Base-by-base conservation (phyloP, 768 basidiomycete species). In the Naematelia encephala region DNA sequence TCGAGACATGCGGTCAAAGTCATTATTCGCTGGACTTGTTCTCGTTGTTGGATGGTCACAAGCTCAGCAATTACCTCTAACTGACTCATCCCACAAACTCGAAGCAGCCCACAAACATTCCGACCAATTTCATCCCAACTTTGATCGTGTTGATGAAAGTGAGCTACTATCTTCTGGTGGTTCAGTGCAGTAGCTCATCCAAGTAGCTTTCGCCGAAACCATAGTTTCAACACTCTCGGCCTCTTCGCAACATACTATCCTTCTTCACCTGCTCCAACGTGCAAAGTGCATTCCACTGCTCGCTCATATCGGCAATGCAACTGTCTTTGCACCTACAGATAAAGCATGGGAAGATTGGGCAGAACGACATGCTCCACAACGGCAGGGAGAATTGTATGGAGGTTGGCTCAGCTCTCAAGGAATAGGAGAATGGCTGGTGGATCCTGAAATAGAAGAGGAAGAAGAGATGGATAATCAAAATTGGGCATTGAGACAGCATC, bases 321-420 rank as follows among this genome's bases (percentile, higher is more conserved):
- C 96, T 25, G 76, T 99, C 48, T 98, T 97, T 70, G 96, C 96
- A 1, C 96, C 96, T 1, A 96, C 90, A 19, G 93, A 99, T 78
- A 86, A 90, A 59, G 96, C 96, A 1, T 77, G 75, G 75, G 59
- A 63, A 19, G 49, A 59, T 5, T 77, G 75, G 75, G 70, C 67
- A 11, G 62, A 63, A 12, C 42, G 51, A 23, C 55, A 70, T 57
- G 50, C 30, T 19, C 65, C 67, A 13, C 54, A 51, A n/a, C 4
- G 26, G 42, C 2, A 5, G 10, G 23, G 23, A 13, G 29, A 49
- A 19, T 11, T 25, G n/a, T 61, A 39, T 52, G n/a, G 16, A 39
- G 53, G 58, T 44, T 54, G 72, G 72, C 50, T 73, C 12, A 62
- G 61, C 1, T 10, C 51, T 27, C 57, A 42, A 26, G 61, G 52